Evolutionary conservation across 2,329 filamentous ascomycete species (phyloP), one percentile per base, ranked within the genome.

Genomic region (Aspergillus fumigatiaffinis): DNA sequence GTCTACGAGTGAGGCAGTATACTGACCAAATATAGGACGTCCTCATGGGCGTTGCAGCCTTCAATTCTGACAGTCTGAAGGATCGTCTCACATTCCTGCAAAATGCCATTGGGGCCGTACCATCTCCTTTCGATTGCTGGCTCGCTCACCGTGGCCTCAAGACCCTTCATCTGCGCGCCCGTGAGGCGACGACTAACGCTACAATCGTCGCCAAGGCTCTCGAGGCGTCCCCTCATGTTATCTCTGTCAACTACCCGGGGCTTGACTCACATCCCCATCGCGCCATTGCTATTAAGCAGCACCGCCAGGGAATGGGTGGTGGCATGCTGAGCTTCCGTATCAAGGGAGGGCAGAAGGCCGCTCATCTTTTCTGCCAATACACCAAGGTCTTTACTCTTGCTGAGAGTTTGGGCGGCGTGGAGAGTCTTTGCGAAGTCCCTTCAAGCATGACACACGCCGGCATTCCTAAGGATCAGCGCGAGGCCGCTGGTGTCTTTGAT

Each of bases 261-360:
- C 83, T 97, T 5, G 83, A 88, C 63, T 93, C 90, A 9, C 93
- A 97, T 77, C 88, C 89, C 6, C 91, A 97, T 71, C 87, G 91
- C 67, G 82, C 83, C 62, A 91, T 99, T 67, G 91, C 93, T 21
- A 73, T 87, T 69, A 91, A 90, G 79, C 94, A 99, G 80, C 94
- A 99, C 80, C 90, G 94, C 65, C 84, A 95, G 67, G 94, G 89
- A 61, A 88, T 97, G 84, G 94, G 94, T 59, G 94, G 94, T 66
- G 94, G 94, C 60, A 99, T 99, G 94, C 86, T 99, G 47, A 93
- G 89, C 57, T 99, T 99, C 87, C 89, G 94, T 64, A 90, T 99
- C 75, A 85, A 86, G 63, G 94, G 93, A 56, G 94, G 94, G 38
- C 85, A 91, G 69, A 83, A 82, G 49, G 93, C 93, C 1, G 94